Percentiles rank a stretch among this genome's conserved stretches.
These are phyloP conservation scores for Coniferiporia weirii DNA, from an alignment of 1,284 basidiomycete species.

Conservation along the genomic window DNA sequence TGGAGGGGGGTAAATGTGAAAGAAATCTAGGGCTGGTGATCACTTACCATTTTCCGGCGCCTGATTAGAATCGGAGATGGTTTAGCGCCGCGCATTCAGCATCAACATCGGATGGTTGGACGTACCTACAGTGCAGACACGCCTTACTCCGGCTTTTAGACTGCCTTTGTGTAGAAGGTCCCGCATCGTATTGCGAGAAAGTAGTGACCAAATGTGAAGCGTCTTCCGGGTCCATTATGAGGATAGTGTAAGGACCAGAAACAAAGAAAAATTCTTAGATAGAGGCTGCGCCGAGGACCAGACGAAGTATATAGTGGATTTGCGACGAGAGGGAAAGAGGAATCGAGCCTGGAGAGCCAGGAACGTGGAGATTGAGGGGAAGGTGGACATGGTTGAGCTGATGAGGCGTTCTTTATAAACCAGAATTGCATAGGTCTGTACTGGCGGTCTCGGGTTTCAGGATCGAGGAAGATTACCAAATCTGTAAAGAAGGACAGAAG, in stretches of 20 bases:
- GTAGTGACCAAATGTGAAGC: not conserved
- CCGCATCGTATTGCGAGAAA: conserved; percentile 6
- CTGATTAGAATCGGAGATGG: conserved; percentile 7
- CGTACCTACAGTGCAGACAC: conserved; percentile 19
- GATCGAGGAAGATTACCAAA: not conserved
- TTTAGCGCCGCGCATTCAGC: conserved; percentile 3
- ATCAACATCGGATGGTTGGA: not conserved
- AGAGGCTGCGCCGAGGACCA: no score
- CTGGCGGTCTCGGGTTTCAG: conserved; percentile 15
- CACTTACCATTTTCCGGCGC: conserved; percentile 19
- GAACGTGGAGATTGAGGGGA: no score
- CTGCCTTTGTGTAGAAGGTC: not conserved
- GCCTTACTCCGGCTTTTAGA: conserved; percentile 14
- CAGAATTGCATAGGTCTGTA: not conserved
- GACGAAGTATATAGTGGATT: no score
- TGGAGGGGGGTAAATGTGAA: no score
- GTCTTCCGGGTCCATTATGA: not conserved
- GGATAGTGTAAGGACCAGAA: no score
- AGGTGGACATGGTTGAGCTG: not conserved
- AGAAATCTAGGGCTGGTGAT: not conserved
- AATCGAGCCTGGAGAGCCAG: no score
- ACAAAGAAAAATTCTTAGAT: no score
- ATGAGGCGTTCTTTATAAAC: not conserved
- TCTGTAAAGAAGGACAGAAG: not conserved
- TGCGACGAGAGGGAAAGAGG: no score